Percentiles rank a stretch among this genome's conserved stretches.
phyloP scores from a whole-genome alignment of 495 filamentous ascomycete genomes.

The Penicillium alfredii region DNA sequence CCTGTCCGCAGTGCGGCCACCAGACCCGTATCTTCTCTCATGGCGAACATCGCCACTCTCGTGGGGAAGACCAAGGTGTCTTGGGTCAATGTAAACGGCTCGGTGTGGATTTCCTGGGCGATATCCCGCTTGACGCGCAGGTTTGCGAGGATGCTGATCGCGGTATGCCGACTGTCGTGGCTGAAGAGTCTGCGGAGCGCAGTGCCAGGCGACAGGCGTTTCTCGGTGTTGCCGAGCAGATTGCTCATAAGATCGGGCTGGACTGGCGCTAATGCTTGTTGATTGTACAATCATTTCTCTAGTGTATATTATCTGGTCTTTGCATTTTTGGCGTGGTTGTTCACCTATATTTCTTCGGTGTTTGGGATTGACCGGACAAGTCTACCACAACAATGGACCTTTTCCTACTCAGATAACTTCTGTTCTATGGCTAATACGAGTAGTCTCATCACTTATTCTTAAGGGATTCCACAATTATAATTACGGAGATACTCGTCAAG shows the following conservation, averaged over 20 bases:
- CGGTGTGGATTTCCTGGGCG: constrained; percentile 71
- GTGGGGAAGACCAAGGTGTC: constrained; percentile 44
- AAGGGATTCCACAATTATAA: too few relatives aligned
- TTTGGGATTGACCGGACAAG: too few relatives aligned
- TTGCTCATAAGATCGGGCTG: constrained; percentile 48
- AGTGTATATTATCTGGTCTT: too few relatives aligned
- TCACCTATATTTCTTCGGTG: too few relatives aligned
- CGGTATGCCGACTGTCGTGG: constrained; percentile 86
- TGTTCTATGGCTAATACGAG: too few relatives aligned
- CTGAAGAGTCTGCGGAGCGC: constrained; percentile 71
- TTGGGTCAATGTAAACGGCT: constrained; percentile 55
- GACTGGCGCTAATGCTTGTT: constrained; percentile 27
- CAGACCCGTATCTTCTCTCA: constrained; percentile 72
- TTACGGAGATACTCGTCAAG: too few relatives aligned
- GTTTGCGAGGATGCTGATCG: constrained; percentile 87
- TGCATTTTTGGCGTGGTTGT: too few relatives aligned
- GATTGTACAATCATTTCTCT: background rate
- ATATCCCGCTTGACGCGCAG: constrained; percentile 80
- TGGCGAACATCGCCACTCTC: constrained; percentile 27
- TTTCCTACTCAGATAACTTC: too few relatives aligned
- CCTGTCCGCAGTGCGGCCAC: constrained; percentile 68
- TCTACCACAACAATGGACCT: too few relatives aligned
- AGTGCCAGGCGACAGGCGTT: constrained; percentile 68
- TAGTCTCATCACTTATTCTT: too few relatives aligned
- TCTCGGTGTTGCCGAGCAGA: constrained; percentile 57